Conservation (phyloP, 2,329 filamentous ascomycete species). For the Onygena corvina region DNA sequence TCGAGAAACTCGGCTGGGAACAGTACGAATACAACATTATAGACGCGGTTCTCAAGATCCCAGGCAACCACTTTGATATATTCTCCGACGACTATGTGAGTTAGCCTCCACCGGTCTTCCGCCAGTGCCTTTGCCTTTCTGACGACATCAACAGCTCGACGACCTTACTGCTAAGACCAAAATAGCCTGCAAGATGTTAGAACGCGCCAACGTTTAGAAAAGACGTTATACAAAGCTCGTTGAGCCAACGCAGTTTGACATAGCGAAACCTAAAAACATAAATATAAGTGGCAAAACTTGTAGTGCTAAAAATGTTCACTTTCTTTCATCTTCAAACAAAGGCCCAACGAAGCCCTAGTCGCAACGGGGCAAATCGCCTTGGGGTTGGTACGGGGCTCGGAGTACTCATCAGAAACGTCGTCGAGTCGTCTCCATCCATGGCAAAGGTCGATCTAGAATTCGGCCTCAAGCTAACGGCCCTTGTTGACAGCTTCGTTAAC, state of each 20-base stretch:
- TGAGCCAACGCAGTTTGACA: not conserved
- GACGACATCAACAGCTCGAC: constrained; percentile 11
- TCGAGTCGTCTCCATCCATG: too few species aligned
- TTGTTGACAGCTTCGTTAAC: too few species aligned
- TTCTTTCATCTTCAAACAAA: not conserved
- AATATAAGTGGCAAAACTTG: constrained; percentile 5
- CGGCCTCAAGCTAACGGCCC: too few species aligned
- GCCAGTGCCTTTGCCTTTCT: too few species aligned
- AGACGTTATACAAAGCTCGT: too few species aligned
- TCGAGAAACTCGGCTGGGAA: constrained; percentile 16
- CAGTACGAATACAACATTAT: constrained; percentile 15
- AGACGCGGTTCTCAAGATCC: constrained; percentile 13
- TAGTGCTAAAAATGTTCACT: not conserved
- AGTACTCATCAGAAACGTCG: too few species aligned
- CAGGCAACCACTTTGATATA: constrained; percentile 18
- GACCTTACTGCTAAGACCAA: constrained; percentile 14
- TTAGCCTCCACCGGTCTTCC: not conserved
- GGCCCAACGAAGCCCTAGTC: too few species aligned
- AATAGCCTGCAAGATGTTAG: constrained; percentile 15
- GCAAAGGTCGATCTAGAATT: too few species aligned
- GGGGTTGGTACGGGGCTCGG: too few species aligned
- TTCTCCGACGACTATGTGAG: constrained; percentile 16
- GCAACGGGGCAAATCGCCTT: too few species aligned
- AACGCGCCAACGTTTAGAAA: constrained; percentile 10
- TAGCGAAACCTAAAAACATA: constrained; percentile 3